These are phyloP conservation scores for Picochlorum sp. DNA, from an alignment of 139 green algal species.

Conservation along the genomic window DNA sequence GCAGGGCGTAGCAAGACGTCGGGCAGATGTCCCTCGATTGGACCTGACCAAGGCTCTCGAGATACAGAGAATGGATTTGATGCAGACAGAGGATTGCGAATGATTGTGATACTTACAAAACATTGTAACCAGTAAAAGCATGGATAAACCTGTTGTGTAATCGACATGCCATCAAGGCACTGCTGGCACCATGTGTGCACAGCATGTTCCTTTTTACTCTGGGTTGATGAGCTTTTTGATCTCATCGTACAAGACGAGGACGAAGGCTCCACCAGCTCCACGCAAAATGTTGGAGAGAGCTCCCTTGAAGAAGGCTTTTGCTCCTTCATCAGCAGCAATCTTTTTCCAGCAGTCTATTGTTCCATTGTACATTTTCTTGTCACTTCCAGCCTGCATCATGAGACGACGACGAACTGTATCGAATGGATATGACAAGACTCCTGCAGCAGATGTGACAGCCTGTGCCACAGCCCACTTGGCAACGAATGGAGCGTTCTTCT, in stretches of 20 bases:
- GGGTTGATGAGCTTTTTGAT: constrained; percentile 50
- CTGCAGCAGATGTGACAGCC: constrained; percentile 66
- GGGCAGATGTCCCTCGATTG: too few species aligned
- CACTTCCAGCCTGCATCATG: constrained; percentile 94
- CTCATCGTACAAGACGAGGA: constrained; percentile 75
- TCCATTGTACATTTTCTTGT: constrained; percentile 76
- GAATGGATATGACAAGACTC: constrained; percentile 94
- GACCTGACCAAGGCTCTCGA: too few species aligned
- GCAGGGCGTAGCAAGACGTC: too few species aligned
- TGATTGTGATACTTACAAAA: too few species aligned
- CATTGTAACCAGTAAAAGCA: too few species aligned
- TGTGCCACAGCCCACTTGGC: constrained; percentile 82
- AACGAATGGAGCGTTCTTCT: constrained; percentile 36
- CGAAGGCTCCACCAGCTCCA: constrained; percentile 60
- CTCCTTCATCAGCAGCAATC: constrained; percentile 86
- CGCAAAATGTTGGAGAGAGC: constrained; percentile 70
- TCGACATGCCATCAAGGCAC: too few species aligned
- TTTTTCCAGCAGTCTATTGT: constrained; percentile 90
- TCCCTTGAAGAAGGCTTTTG: constrained; percentile 94
- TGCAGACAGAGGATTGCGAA: too few species aligned
- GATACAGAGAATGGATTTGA: too few species aligned
- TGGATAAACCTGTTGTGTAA: too few species aligned
- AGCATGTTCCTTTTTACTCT: background rate
- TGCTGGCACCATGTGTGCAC: too few species aligned
- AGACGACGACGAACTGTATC: constrained; percentile 96